phyloP scores from a whole-genome alignment of 495 filamentous ascomycete genomes.

The Elaphomyces granulatus region DNA sequence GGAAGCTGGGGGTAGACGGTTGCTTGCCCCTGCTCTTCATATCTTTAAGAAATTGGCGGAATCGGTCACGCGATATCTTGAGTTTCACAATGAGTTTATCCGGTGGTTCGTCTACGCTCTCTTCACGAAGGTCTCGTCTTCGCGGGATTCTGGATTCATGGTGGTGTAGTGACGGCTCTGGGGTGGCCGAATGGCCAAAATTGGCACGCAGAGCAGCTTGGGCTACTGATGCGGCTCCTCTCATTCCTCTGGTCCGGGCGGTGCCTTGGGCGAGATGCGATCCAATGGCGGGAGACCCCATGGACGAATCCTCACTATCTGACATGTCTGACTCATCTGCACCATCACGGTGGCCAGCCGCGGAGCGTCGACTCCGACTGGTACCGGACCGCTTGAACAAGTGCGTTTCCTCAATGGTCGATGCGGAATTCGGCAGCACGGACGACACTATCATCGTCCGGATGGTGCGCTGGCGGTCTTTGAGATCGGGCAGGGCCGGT shows the following conservation, averaged over 20 bases:
- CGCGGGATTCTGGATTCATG: conserved; percentile 56
- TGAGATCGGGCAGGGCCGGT: conserved; percentile 87
- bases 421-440: conserved; percentile 74
- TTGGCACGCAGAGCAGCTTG: conserved; percentile 58
- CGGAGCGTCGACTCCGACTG: conserved; percentile 29
- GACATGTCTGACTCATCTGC: conserved; percentile 78
- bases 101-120: conserved; percentile 47
- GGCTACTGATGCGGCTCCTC: conserved; percentile 69
- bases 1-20: conserved; percentile 11
- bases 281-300: conserved; percentile 69
- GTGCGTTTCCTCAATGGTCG: conserved; percentile 66
- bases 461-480: conserved; percentile 84
- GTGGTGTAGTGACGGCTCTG: conserved; percentile 58
- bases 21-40: conserved; percentile 28
- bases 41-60: conserved; percentile 44
- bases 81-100: conserved; percentile 57
- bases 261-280: conserved; percentile 57
- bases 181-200: conserved; percentile 76
- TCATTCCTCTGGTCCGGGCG: conserved; percentile 73
- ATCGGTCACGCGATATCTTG: conserved; percentile 46
- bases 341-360: conserved; percentile 39
- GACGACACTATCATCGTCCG: conserved; percentile 82
- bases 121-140: conserved; percentile 51
- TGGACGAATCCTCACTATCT: conserved; percentile 72
- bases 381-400: conserved; percentile 65